Percentiles rank a stretch among this genome's conserved stretches.
These are phyloP conservation scores for Remersonia thermophila DNA, from an alignment of 2,329 filamentous ascomycete genomes.

Conservation along the genomic window DNA sequence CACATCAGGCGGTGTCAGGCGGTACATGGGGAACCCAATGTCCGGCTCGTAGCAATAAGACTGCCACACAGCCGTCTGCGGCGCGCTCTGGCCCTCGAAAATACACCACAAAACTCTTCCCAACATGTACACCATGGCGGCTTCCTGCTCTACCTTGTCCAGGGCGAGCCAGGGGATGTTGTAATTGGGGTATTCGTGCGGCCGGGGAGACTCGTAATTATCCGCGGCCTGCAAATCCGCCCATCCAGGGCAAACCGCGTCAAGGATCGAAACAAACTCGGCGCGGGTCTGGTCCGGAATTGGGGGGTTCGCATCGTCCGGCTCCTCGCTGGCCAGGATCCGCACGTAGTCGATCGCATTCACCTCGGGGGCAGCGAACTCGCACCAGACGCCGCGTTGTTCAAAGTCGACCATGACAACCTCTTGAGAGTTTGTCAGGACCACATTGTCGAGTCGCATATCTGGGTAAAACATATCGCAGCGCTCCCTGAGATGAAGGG, in stretches of 20 bases:
- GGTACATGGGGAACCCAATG: conserved; percentile 43
- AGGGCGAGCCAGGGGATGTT: conserved; percentile 46
- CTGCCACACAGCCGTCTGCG: conserved; percentile 46
- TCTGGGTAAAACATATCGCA: conserved; percentile 43
- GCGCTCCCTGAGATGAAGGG: conserved; percentile 36
- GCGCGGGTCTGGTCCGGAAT: conserved; percentile 28
- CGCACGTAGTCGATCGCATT: conserved; percentile 46
- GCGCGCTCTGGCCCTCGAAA: conserved; percentile 47
- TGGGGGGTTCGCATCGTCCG: conserved; percentile 19
- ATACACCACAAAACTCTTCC: conserved; percentile 50
- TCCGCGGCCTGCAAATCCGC: conserved; percentile 29
- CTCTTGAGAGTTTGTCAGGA: conserved; percentile 35
- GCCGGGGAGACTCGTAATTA: conserved; percentile 23
- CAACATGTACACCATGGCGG: conserved; percentile 50
- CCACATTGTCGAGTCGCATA: conserved; percentile 47
- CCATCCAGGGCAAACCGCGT: conserved; percentile 35
- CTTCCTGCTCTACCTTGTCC: conserved; percentile 38
- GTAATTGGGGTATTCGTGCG: conserved; percentile 27
- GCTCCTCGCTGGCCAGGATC: conserved; percentile 36
- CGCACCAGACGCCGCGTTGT: conserved; percentile 50
- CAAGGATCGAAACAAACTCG: conserved; percentile 31
- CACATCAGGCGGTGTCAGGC: conserved; percentile 32
- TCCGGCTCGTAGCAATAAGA: conserved; percentile 45
- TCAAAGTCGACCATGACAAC: conserved; percentile 50
- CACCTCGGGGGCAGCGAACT: conserved; percentile 48